phyloP scores from a whole-genome alignment of 2,329 filamentous ascomycete genomes.

The Emericellopsis cladophorae region DNA sequence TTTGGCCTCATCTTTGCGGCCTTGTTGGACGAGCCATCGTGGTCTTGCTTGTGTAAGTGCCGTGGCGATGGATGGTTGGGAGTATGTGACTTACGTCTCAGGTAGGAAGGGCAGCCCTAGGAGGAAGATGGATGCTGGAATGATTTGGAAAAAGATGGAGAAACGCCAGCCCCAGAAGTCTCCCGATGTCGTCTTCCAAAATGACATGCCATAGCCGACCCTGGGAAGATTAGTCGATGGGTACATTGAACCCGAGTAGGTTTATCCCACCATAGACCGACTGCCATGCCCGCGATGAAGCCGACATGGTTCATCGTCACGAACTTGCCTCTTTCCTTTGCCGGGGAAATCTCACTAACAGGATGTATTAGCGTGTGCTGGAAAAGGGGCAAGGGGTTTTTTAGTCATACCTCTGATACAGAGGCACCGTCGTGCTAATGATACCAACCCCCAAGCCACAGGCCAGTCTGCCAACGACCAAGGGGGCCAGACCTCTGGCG shows the following conservation, averaged over 20 bases:
- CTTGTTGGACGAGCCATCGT: conserved; percentile 44
- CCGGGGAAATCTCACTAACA: conserved; percentile 39
- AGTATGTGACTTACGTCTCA: conserved; percentile 30
- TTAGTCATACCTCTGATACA: conserved; percentile 41
- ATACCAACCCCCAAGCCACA: conserved; percentile 40
- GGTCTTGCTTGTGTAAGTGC: conserved; percentile 20
- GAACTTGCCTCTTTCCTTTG: conserved; percentile 37
- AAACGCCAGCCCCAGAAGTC: conserved; percentile 37
- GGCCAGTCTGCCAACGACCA: conserved; percentile 37
- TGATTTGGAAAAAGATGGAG: conserved; percentile 36
- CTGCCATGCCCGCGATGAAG: conserved; percentile 39
- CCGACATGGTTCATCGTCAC: conserved; percentile 49
- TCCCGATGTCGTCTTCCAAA: conserved; percentile 32
- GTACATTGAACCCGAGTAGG: too few relatives aligned
- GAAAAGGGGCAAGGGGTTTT: background rate
- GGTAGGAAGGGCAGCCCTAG: conserved; percentile 36
- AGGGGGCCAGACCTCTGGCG: conserved; percentile 26
- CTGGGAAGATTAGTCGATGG: conserved; percentile 13
- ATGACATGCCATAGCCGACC: conserved; percentile 43
- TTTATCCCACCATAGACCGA: conserved; percentile 35
- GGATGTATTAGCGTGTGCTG: background rate
- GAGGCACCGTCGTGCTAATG: conserved; percentile 41
- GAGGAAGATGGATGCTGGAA: conserved; percentile 36
- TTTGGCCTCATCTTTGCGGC: conserved; percentile 26
- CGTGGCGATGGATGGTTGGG: background rate